Conservation (phyloP, 202 grass and related monocot genomes). For the Cymbopogon flexuosus region DNA sequence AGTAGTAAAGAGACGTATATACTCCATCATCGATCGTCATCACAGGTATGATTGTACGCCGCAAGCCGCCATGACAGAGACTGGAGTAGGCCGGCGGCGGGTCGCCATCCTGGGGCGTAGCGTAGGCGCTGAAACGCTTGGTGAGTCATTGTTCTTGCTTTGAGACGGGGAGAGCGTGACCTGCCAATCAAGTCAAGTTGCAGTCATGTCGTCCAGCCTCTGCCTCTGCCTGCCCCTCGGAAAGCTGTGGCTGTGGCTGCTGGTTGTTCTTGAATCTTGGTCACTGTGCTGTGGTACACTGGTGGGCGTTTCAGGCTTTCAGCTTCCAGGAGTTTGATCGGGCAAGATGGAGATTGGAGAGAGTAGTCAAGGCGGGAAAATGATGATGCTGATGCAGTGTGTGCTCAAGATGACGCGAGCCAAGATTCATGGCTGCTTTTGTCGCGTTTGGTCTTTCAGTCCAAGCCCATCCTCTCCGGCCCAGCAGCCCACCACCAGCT, state of each 20-base stretch:
- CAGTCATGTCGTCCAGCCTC: neutral
- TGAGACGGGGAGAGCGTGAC: neutral
- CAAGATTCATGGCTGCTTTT: neutral
- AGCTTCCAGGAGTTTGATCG: neutral
- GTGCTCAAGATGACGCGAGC: neutral
- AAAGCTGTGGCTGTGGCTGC: neutral
- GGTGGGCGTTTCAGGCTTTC: neutral
- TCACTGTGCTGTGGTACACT: no score
- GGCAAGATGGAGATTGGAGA: neutral
- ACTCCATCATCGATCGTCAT: no score
- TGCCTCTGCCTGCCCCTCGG: neutral
- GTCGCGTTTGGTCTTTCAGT: neutral
- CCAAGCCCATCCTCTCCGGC: neutral
- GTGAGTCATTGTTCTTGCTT: no score
- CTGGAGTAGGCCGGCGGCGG: no score
- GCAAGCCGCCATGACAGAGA: no score
- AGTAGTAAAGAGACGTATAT: no score
- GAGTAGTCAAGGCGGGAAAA: neutral
- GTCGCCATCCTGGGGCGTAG: no score
- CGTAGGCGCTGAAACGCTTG: no score
- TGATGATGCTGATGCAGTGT: neutral
- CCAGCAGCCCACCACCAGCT: neutral
- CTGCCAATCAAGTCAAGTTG: neutral
- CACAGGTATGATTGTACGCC: no score
- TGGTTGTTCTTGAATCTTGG: neutral